Base-by-base conservation (phyloP, 805 yeast genomes). In the Spencermartinsiella europaea region DNA sequence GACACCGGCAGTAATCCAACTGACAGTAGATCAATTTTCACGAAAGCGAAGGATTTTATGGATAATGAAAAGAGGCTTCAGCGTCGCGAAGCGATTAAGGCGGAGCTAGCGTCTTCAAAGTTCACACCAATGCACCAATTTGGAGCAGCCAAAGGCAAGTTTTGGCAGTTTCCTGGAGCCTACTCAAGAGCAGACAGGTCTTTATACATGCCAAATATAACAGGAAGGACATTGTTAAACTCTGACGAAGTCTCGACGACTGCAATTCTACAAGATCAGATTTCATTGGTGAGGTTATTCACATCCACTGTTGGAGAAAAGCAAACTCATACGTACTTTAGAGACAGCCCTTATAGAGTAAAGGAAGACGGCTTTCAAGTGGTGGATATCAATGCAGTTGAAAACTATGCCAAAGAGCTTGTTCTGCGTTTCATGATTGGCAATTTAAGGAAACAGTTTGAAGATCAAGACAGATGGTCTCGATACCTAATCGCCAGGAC, bases 121-220 rank as follows among this genome's bases (percentile, higher is more conserved):
- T 74, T 80, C 73, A 75, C 78, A 52, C 83, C 81, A 49, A 71
- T 81, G 59, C 77, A 77, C 57, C 73, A 76, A 2, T 82, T 79
- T 59, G 71, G 82, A 41, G 83, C 82, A 55, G 85, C 91, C 2
- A 76, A 80, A 34, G 99, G 98, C 20, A 88, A 89, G 66, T 72
- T 90, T 52, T 93, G 89, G 69, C 69, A 75, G 15, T 77, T 96
- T 0, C 98, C 98, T 1, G 71, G 76, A n/a, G 77, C 89, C 1
- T 83, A 77, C 56, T 90, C 91, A 76, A 77, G 76, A 49, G 67
- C 71, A 10, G 90, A 85, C 5, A 83, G 76, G 58, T 73, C 97
- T 0, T 67, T 79, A 40, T 93, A 79, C 62, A 87, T 93, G 67
- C 96, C 98, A 7, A 89, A 89, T 59, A 70, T 91, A 49, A 61